phyloP scores from a whole-genome alignment of 805 yeast species.

The Pichia rugopelliculosa region DNA sequence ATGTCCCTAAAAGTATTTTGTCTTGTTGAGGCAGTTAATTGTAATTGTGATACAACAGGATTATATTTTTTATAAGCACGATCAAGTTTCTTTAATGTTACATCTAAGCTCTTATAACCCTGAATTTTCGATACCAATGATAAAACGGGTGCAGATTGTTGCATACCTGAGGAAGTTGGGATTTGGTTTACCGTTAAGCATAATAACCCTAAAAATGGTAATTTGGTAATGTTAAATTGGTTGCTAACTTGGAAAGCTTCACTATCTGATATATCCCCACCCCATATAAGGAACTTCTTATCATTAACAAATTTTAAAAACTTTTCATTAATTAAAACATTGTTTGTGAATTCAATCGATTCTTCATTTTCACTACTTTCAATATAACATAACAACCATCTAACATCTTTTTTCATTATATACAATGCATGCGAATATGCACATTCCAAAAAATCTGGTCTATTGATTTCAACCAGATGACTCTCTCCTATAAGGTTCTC shows the following conservation, averaged over 20 bases:
- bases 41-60: constrained; percentile 51
- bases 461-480: constrained; percentile 16
- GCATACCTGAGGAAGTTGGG: constrained; percentile 52
- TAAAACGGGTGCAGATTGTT: constrained; percentile 46
- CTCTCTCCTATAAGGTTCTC: constrained; percentile 6
- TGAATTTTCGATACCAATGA: constrained; percentile 57
- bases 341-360: constrained; percentile 42
- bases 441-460: constrained; percentile 51
- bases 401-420: constrained; percentile 58
- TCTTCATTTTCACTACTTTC: constrained; percentile 69
- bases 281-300: constrained; percentile 68
- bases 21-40: constrained; percentile 25
- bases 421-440: constrained; percentile 77
- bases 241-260: constrained; percentile 82
- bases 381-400: constrained; percentile 66
- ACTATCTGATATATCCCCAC: constrained; percentile 72
- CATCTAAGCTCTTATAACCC: constrained; percentile 40
- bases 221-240: constrained; percentile 58
- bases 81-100: constrained; percentile 33
- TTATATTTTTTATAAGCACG: constrained; percentile 41
- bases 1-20: constrained; percentile 53
- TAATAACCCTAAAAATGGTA: constrained; percentile 77
- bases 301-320: constrained; percentile 42
- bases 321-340: constrained; percentile 44
- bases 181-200: constrained; percentile 53